These are phyloP conservation scores for Trametes versicolor DNA, from an alignment of 1,284 basidiomycete species.

Conservation along the genomic window DNA sequence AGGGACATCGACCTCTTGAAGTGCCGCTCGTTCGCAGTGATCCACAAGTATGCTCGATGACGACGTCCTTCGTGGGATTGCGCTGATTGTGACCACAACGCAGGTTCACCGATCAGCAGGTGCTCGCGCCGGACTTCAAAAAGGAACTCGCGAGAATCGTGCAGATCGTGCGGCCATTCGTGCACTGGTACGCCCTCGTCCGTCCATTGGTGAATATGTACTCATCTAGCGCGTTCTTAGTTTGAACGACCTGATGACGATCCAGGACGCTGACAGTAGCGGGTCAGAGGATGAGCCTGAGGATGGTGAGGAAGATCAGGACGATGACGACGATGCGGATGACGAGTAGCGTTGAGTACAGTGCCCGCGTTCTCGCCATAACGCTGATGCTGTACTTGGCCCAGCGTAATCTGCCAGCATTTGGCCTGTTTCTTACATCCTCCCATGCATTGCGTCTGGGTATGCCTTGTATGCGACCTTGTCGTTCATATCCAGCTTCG, in stretches of 20 bases:
- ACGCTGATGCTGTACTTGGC: too few relatives aligned
- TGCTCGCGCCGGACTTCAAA: constrained; percentile 72
- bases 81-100: not conserved
- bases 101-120: constrained; percentile 84
- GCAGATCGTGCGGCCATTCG: constrained; percentile 74
- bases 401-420: too few relatives aligned
- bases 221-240: constrained; percentile 46
- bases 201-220: not conserved
- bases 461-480: too few relatives aligned
- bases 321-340: constrained; percentile 3
- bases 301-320: constrained; percentile 29
- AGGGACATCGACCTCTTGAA: constrained; percentile 91
- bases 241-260: constrained; percentile 72
- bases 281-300: constrained; percentile 38
- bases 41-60: constrained; percentile 57
- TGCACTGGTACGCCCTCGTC: constrained; percentile 72
- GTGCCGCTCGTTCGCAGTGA: constrained; percentile 81
- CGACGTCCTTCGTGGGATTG: not conserved
- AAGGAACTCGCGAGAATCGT: constrained; percentile 67
- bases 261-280: constrained; percentile 52
- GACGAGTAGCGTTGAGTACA: not conserved
- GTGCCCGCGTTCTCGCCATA: too few relatives aligned
- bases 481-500: too few relatives aligned
- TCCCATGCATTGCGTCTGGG: too few relatives aligned
- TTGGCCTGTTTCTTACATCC: too few relatives aligned